phyloP scores from a whole-genome alignment of 306 rosid genomes.

The Ormosia semicastrata region DNA sequence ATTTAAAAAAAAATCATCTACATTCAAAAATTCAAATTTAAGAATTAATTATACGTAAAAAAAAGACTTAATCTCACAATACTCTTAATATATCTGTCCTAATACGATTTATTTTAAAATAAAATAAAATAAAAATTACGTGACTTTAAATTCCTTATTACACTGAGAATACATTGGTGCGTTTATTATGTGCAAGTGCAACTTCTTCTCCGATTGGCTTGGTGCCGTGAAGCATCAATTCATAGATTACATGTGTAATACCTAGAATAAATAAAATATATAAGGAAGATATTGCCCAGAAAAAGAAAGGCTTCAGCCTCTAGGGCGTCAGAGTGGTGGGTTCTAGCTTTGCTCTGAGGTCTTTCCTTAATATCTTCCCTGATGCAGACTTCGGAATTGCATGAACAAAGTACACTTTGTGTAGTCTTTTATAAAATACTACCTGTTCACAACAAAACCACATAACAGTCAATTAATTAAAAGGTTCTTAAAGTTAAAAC shows the following conservation, averaged over 20 bases:
- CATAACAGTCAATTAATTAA: slow-evolving; percentile 1
- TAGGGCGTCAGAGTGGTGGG: not conserved
- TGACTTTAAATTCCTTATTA: too few species aligned
- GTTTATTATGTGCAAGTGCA: not conserved
- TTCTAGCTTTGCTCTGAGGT: slow-evolving; percentile 76
- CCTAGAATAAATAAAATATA: slow-evolving; percentile 21
- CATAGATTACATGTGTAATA: not conserved
- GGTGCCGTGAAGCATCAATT: not conserved
- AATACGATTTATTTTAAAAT: too few species aligned
- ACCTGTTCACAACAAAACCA: slow-evolving; percentile 53
- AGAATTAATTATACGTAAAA: too few species aligned
- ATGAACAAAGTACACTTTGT: slow-evolving; percentile 66
- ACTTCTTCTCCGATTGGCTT: not conserved
- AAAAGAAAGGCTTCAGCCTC: not conserved
- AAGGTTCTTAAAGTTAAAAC: not conserved
- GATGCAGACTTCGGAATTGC: slow-evolving; percentile 87
- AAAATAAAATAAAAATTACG: too few species aligned
- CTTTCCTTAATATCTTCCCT: slow-evolving; percentile 85
- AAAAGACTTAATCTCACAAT: too few species aligned
- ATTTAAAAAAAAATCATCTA: too few species aligned
- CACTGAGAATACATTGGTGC: too few species aligned
- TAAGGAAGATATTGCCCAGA: not conserved
- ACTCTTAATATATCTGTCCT: too few species aligned
- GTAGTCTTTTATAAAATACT: slow-evolving; percentile 80
- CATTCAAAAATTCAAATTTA: too few species aligned